These are phyloP conservation scores for Verticillium albo-atrum DNA, from an alignment of 2,329 filamentous ascomycete species.

Conservation along the genomic window DNA sequence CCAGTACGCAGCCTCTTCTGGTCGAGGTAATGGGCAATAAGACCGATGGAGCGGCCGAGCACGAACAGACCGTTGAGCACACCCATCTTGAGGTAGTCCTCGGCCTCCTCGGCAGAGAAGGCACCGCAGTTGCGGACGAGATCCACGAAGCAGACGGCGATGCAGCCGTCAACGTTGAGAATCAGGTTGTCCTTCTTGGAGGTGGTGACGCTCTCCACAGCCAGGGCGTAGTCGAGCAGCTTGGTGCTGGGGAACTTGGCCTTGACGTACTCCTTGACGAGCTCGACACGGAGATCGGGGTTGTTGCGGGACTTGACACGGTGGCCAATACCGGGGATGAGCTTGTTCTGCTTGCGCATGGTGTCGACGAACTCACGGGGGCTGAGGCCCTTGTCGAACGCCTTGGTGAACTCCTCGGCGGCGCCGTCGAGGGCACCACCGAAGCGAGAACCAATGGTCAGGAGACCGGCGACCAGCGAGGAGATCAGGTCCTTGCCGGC, in stretches of 20 bases:
- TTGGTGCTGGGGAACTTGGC: slow-evolving; percentile 98
- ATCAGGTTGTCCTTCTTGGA: slow-evolving; percentile 99
- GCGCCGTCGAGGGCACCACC: slow-evolving; percentile 97
- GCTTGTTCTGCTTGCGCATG: slow-evolving; percentile 99
- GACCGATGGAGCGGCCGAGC: slow-evolving; percentile 91
- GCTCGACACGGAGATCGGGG: slow-evolving; percentile 98
- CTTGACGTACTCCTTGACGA: slow-evolving; percentile 98
- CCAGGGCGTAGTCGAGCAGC: slow-evolving; percentile 97
- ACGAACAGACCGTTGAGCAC: slow-evolving; percentile 99
- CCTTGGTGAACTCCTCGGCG: slow-evolving; percentile 97
- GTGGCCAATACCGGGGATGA: slow-evolving; percentile 98
- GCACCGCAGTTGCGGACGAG: slow-evolving; percentile 96
- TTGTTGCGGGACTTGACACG: slow-evolving; percentile 99
- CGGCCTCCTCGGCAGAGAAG: slow-evolving; percentile 92
- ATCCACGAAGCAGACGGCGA: slow-evolving; percentile 98
- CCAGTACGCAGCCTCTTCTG: slow-evolving; percentile 99
- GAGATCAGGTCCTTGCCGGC: slow-evolving; percentile 98
- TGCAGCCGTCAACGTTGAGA: slow-evolving; percentile 96
- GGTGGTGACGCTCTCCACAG: slow-evolving; percentile 95
- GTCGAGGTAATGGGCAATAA: slow-evolving; percentile 99
- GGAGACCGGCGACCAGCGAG: slow-evolving; percentile 89
- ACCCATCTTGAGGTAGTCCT: slow-evolving; percentile 99
- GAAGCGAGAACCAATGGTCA: slow-evolving; percentile 97
- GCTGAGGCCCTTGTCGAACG: slow-evolving; percentile 95
- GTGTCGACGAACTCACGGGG: slow-evolving; percentile 98